Evolutionary conservation across 805 yeast genomes (phyloP).

Genomic region (Yarrowia sp.): DNA sequence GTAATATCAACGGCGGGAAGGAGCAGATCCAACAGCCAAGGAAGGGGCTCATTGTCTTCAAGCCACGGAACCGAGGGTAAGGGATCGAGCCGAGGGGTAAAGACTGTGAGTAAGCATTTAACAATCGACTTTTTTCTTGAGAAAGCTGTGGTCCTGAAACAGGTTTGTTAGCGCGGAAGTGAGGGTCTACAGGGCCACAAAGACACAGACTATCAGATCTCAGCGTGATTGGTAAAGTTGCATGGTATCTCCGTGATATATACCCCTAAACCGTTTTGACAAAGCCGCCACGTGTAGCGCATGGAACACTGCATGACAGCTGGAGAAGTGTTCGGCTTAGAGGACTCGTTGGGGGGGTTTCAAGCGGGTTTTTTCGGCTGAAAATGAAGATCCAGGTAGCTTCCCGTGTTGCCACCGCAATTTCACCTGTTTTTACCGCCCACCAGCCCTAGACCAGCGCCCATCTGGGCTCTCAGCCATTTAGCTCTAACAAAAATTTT

Average conservation of each 20-base stretch:
- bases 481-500: constrained; percentile 4
- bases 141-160: too few species aligned
- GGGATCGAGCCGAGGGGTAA: constrained; percentile 8
- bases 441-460: too few species aligned
- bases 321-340: too few species aligned
- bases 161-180: neutral
- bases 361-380: too few species aligned
- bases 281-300: constrained; percentile 24
- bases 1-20: neutral
- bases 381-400: too few species aligned
- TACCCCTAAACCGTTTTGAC: constrained; percentile 10
- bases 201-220: constrained; percentile 17
- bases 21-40: neutral
- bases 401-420: too few species aligned
- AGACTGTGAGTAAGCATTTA: constrained; percentile 8
- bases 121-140: too few species aligned
- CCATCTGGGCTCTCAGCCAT: neutral
- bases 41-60: neutral
- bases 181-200: too few species aligned
- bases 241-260: constrained; percentile 25
- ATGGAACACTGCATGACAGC: constrained; percentile 9
- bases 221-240: constrained; percentile 7
- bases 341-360: too few species aligned
- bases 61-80: neutral
- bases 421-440: too few species aligned